Evolutionary conservation across 1,284 basidiomycete genomes (phyloP), one percentile per base, ranked within the genome.

Genomic region (Ustilago cynodontis): DNA sequence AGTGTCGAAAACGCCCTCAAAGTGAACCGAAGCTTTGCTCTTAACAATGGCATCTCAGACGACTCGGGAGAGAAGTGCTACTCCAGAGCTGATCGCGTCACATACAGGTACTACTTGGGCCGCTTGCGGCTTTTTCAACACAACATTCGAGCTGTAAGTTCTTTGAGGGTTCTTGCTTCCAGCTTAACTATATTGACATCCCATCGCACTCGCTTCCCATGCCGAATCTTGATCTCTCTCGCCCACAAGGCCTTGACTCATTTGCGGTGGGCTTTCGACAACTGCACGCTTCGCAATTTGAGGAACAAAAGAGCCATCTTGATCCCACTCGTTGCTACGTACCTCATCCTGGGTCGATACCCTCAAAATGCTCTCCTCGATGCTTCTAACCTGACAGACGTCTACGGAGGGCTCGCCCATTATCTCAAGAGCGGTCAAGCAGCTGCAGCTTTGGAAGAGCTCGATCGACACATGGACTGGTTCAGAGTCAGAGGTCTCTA

Each of bases 21-120:
- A n/a, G 64, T 81, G 47, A 85, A 85, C 49, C 71, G 74, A 39
- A 62, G 56, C 31, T 69, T 57, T 51, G 52, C 65, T 8, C 62
- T 47, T 51, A 66, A 61, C 35, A 65, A 51, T 18, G 59, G 62
- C 49, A 52, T 61, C n/a, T 50, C 57, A 11, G 71, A 71, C 33
- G 69, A 64, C 13, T 73, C 71, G 11, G 79, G 86, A 41, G 83
- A 84, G 45, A 74, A 79, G 24, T 79, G 85, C 24, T 87, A 86
- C 66, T 80, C 86, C 0, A 77, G 77, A 33, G 80, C 84, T 2
- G 87, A 88, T 60, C 81, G 82, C 10, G 86, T 86, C 29, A 82
- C 83, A 0, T 88, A 86, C 68, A 76, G 80, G 13, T 88, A 87
- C 72, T 87, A 87, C 59, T 71, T 87, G 16, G 87, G 87, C 7